A percentile compares a stretch with the other conserved stretches of the same genome.
phyloP scores from a whole-genome alignment of 1,284 basidiomycete species.

The Fomitopsis palustris region DNA sequence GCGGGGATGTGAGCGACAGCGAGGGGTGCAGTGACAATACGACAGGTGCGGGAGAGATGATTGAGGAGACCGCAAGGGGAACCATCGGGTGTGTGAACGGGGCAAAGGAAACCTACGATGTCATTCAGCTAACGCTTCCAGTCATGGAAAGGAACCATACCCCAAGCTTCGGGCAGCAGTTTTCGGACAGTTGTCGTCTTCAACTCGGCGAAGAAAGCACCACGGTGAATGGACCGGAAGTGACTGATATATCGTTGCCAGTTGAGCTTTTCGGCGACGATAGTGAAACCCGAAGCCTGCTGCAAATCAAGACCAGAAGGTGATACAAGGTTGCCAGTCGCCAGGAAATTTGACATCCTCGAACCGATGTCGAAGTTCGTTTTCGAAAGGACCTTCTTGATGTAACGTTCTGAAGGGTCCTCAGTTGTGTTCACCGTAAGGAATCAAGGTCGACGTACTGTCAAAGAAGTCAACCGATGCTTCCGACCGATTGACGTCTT shows the following conservation, averaged over 20 bases:
- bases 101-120: conserved; percentile 86
- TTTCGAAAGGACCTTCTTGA: conserved; percentile 74
- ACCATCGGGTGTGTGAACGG: conserved; percentile 98
- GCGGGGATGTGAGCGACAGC: conserved; percentile 77
- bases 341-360: conserved; percentile 92
- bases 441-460: conserved; percentile 45
- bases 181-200: conserved; percentile 99
- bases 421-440: conserved; percentile 1
- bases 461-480: conserved; percentile 84
- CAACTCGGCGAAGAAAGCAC: conserved; percentile 98
- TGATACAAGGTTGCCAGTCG: conserved; percentile 95
- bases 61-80: conserved; percentile 97
- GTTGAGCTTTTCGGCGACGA: conserved; percentile 98
- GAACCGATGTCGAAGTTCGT: conserved; percentile 92
- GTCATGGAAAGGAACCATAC: conserved; percentile 37
- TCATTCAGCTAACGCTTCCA: conserved; percentile 6
- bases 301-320: conserved; percentile 96
- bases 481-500: conserved; percentile 75
- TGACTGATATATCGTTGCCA: conserved; percentile 99
- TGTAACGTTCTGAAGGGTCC: conserved; percentile 65
- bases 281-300: conserved; percentile 96
- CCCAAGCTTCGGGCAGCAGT: conserved; percentile 97
- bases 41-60: conserved; percentile 93
- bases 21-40: conserved; percentile 82
- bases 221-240: conserved; percentile 98